phyloP scores from a whole-genome alignment of 208 protist species.

The Acanthamoeba healyi region DNA sequence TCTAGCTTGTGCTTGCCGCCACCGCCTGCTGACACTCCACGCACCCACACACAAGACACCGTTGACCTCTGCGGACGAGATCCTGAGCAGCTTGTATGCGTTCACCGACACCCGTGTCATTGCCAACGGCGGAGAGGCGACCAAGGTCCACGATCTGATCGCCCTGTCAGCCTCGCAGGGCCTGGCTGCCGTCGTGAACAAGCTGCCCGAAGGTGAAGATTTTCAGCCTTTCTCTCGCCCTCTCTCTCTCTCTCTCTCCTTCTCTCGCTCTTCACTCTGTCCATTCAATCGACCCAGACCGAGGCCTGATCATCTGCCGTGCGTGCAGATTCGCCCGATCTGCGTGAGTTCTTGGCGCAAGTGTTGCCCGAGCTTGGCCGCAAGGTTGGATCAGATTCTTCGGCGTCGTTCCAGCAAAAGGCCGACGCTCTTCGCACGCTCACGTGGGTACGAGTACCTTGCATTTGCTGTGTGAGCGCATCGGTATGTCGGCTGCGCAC shows the following conservation, averaged over 20 bases:
- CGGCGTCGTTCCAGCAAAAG: constrained; percentile 3
- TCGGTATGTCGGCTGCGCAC: background rate
- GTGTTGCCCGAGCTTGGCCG: constrained; percentile 29
- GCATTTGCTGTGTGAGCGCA: background rate
- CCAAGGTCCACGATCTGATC: background rate
- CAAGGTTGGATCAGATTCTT: background rate
- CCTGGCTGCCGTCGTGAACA: constrained; percentile 45
- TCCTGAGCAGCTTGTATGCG: background rate
- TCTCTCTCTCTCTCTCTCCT: too few relatives aligned
- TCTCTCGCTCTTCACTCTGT: too few relatives aligned
- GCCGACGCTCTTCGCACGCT: constrained; percentile 32
- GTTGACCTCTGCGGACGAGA: background rate
- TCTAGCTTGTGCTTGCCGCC: too few relatives aligned
- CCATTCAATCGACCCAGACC: too few relatives aligned
- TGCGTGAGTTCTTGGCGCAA: constrained; percentile 9
- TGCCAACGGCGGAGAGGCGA: background rate
- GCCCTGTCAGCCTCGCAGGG: constrained; percentile 6
- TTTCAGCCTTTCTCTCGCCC: too few relatives aligned
- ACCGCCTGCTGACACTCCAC: background rate
- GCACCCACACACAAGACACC: background rate
- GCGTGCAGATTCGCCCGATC: background rate
- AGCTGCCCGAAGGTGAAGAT: constrained; percentile 56
- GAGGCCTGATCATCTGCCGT: too few relatives aligned
- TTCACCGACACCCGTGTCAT: background rate
- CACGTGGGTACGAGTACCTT: background rate